Evolutionary conservation across 208 protist species (phyloP).

Genomic region (Trypanosoma conorhini): DNA sequence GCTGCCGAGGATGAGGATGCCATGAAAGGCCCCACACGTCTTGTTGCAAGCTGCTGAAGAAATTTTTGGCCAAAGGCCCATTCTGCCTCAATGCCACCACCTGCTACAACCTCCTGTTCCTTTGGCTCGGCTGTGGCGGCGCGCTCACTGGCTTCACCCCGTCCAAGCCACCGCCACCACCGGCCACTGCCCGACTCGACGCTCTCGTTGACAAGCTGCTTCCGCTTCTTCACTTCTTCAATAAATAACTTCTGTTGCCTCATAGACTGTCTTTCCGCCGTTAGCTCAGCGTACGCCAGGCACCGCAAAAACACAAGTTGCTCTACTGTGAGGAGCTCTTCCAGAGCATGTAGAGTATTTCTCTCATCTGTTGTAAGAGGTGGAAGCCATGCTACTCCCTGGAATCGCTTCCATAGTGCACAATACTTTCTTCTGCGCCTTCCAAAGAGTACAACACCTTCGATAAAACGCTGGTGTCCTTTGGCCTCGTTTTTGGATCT

Average conservation of each 20-base stretch:
- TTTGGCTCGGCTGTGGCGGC: background rate
- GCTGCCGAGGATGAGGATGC: background rate
- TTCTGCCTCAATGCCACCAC: slow-evolving; percentile 27
- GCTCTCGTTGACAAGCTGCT: background rate
- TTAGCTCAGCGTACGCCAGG: slow-evolving; percentile 63
- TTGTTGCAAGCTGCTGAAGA: slow-evolving; percentile 11
- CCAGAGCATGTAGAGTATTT: slow-evolving; percentile 40
- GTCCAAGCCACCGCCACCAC: slow-evolving; percentile 30
- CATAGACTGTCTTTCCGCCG: slow-evolving; percentile 36
- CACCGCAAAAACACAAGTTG: slow-evolving; percentile 82
- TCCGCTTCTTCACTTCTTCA: slow-evolving; percentile 18
- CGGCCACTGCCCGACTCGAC: slow-evolving; percentile 1
- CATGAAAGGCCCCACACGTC: background rate
- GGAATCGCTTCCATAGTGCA: slow-evolving; percentile 61
- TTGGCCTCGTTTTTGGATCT: slow-evolving; percentile 13
- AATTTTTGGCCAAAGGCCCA: slow-evolving; percentile 30
- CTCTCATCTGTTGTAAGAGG: slow-evolving; percentile 51
- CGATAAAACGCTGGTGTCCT: slow-evolving; percentile 22
- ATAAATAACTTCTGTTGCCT: slow-evolving; percentile 56
- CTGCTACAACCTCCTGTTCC: background rate
- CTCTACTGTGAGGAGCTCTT: slow-evolving; percentile 53
- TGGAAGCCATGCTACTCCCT: slow-evolving; percentile 56
- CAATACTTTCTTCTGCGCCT: slow-evolving; percentile 61
- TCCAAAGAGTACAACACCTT: slow-evolving; percentile 55
- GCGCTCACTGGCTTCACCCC: background rate